Evolutionary conservation across 305 asterid species (phyloP).

Genomic region (Fraxinus latifolia): DNA sequence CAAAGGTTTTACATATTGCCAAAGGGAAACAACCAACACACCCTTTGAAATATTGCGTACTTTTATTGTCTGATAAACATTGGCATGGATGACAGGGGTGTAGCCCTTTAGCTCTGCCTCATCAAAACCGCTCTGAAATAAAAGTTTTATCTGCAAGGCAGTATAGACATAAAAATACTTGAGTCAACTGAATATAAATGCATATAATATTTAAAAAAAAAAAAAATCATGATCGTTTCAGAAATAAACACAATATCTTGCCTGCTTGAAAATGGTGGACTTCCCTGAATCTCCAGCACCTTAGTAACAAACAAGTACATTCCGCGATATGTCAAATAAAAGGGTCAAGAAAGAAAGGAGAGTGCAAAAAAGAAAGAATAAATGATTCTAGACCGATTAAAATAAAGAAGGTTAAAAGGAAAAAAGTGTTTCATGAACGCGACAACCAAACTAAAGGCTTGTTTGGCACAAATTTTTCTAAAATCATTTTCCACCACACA

Average conservation of each 20-base stretch:
- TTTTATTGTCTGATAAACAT: slow-evolving; percentile 97
- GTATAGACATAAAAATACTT: slow-evolving; percentile 14
- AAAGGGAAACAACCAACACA: slow-evolving; percentile 72
- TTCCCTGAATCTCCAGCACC: slow-evolving; percentile 99
- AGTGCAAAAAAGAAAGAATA: background rate
- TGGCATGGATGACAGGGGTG: slow-evolving; percentile 95
- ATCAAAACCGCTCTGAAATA: slow-evolving; percentile 95
- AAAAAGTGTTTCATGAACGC: background rate
- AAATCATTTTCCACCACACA: background rate
- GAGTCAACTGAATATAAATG: slow-evolving; percentile 9
- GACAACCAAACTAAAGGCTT: background rate
- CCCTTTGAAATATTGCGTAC: slow-evolving; percentile 83
- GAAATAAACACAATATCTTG: slow-evolving; percentile 32
- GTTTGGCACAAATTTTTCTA: background rate
- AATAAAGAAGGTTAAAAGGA: background rate
- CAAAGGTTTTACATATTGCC: slow-evolving; percentile 25
- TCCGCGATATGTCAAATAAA: slow-evolving; percentile 15
- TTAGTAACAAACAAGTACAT: slow-evolving; percentile 24
- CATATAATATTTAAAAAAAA: background rate
- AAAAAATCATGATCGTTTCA: background rate
- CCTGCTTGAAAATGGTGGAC: slow-evolving; percentile 99
- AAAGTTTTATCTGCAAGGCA: slow-evolving; percentile 81
- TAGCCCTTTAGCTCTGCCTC: slow-evolving; percentile 90
- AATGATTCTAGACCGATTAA: background rate
- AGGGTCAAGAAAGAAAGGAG: background rate